Conservation (phyloP, 306 rosid species). For the Quercus bicolor region DNA sequence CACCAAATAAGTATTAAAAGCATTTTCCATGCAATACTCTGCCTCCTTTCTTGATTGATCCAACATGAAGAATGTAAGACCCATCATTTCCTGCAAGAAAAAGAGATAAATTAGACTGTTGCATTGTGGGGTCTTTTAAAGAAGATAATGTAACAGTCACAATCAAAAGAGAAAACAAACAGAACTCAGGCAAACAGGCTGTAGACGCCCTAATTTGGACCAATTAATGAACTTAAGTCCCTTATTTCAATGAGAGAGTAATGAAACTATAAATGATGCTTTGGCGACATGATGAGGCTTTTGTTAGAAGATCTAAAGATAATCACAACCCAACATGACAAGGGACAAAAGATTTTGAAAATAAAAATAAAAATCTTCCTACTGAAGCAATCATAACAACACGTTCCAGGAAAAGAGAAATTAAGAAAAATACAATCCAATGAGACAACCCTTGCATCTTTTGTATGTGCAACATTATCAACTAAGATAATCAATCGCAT, state of each 20-base stretch:
- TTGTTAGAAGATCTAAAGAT: neutral
- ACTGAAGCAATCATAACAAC: neutral
- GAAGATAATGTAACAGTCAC: neutral
- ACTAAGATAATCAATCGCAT: too few species aligned
- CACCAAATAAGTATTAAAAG: slow-evolving; percentile 85
- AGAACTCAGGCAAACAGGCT: neutral
- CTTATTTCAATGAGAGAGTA: too few species aligned
- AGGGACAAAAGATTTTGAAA: neutral
- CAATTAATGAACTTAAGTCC: too few species aligned
- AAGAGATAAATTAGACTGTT: slow-evolving; percentile 18
- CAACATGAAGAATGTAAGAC: slow-evolving; percentile 85
- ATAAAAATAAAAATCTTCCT: neutral
- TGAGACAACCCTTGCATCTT: neutral
- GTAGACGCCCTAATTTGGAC: neutral
- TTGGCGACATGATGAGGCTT: too few species aligned
- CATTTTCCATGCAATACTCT: slow-evolving; percentile 98
- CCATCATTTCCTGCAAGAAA: slow-evolving; percentile 88
- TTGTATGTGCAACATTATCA: neutral
- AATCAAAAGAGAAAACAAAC: neutral
- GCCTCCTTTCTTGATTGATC: slow-evolving; percentile 98
- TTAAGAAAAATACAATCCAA: neutral
- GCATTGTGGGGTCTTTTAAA: slow-evolving; percentile 5
- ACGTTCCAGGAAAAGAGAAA: neutral
- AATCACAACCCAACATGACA: neutral
- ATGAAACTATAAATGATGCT: too few species aligned